Conservation (phyloP, 2,329 filamentous ascomycete genomes). For the Diaporthe batatas region DNA sequence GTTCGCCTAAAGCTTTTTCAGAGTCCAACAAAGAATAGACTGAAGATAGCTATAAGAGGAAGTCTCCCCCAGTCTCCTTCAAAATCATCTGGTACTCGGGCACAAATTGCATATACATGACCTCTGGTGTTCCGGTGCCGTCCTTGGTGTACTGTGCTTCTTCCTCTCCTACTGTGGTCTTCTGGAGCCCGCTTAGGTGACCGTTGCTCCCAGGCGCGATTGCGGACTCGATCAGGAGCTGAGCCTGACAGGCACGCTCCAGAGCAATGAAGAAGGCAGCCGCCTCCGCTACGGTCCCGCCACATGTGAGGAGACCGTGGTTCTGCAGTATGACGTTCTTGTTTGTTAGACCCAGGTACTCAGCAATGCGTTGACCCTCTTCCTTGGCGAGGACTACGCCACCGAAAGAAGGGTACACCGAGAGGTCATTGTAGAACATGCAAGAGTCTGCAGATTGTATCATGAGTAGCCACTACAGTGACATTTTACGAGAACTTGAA, state of each 20-base stretch:
- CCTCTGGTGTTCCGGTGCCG: constrained; percentile 5
- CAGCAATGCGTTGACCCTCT: constrained; percentile 73
- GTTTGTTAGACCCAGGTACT: constrained; percentile 67
- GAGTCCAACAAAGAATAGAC: too few relatives aligned
- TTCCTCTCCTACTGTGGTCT: constrained; percentile 56
- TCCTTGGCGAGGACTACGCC: constrained; percentile 68
- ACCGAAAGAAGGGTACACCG: constrained; percentile 70
- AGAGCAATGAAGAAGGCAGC: constrained; percentile 76
- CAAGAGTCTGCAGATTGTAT: constrained; percentile 60
- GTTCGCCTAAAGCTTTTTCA: too few relatives aligned
- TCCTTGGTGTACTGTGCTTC: constrained; percentile 53
- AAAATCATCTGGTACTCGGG: constrained; percentile 32
- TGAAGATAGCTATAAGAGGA: background rate
- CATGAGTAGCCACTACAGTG: too few relatives aligned
- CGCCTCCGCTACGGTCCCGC: constrained; percentile 77
- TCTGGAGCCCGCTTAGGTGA: constrained; percentile 46
- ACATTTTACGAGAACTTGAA: too few relatives aligned
- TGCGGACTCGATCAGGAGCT: constrained; percentile 76
- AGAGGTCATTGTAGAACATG: constrained; percentile 72
- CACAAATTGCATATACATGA: constrained; percentile 36
- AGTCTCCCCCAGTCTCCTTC: constrained; percentile 19
- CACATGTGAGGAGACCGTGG: constrained; percentile 77
- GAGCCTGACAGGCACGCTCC: constrained; percentile 76
- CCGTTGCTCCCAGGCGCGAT: constrained; percentile 44
- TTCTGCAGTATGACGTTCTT: constrained; percentile 76